phyloP scores from a whole-genome alignment of 2,329 filamentous ascomycete genomes.

The Fusarium tricinctum region DNA sequence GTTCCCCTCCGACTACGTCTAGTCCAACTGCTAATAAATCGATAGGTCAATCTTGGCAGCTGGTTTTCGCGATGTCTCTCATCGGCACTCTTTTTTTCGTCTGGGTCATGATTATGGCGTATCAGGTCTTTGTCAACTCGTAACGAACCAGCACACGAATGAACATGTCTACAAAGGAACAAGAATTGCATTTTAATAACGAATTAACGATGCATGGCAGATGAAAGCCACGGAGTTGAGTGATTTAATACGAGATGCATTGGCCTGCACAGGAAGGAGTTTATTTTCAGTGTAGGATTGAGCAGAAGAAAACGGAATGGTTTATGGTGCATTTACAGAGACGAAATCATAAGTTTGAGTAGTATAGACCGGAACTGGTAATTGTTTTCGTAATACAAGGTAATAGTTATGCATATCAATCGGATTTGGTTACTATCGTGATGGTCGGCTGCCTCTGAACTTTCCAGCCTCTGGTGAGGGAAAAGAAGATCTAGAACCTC shows the following conservation, averaged over 20 bases:
- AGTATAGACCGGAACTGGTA: slow-evolving; percentile 6
- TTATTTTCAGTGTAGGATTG: slow-evolving; percentile 1
- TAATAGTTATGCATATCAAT: slow-evolving; percentile 10
- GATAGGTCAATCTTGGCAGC: slow-evolving; percentile 72
- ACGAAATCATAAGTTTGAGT: slow-evolving; percentile 1
- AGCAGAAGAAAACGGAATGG: slow-evolving; percentile 6
- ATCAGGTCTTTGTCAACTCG: slow-evolving; percentile 70
- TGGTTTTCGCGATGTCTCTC: slow-evolving; percentile 73
- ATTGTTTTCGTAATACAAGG: slow-evolving; percentile 4
- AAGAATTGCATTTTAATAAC: slow-evolving; percentile 12
- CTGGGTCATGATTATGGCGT: slow-evolving; percentile 79
- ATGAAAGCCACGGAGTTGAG: slow-evolving; percentile 37
- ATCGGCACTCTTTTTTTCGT: slow-evolving; percentile 72
- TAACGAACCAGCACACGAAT: slow-evolving; percentile 25
- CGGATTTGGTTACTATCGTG: background rate
- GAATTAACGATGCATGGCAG: slow-evolving; percentile 43
- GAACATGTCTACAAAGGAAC: background rate
- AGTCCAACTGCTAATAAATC: slow-evolving; percentile 35
- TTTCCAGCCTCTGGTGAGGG: background rate
- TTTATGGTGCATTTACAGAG: slow-evolving; percentile 18
- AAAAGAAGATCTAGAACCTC: slow-evolving; percentile 2
- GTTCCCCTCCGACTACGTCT: slow-evolving; percentile 47
- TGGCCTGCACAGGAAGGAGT: slow-evolving; percentile 37
- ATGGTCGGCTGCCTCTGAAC: slow-evolving; percentile 29
- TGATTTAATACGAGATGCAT: background rate